Evolutionary conservation across 2,329 filamentous ascomycete species (phyloP), one percentile per base, ranked within the genome.

Genomic region (Neonectria ditissima): DNA sequence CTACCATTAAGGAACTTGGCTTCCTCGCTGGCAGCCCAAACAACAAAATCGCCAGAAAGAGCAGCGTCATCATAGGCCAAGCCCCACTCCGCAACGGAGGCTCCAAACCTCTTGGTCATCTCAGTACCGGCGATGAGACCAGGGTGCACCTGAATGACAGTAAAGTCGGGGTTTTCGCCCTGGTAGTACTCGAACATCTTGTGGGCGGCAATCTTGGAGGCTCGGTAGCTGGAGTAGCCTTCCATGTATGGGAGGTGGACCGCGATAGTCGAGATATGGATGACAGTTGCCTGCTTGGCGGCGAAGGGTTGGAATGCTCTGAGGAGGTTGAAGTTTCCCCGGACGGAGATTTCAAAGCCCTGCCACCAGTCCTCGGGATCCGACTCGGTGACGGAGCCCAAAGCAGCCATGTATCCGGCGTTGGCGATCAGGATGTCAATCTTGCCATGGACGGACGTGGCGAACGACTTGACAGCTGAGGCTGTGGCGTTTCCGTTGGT

Each of bases 1-100:
- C 80, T 82, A 3, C 79, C 76, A 43, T 79, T 81, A 26, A 86
- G 68, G 64, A 86, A 85, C 6, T 65, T 69, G 0, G 84, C 82
- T 65, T 86, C 82, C 1, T 78, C 67, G 26, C 77, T 80, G 0
- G 80, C 76, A 26, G 80, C 70, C 83, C 83, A 85, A 6, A 84
- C 76, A 3, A 73, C 62, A 67, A 84, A 85, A 59, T 79, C 72
- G 0, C 73, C 80, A 1, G 80, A 73, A 10, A 84, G 77, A 39
- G 73, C 68, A 4, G 76, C 28, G 32, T 73, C 68, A 24, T 72
- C 69, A 1, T 63, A 66, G 7, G 50, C 45, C 18, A 73, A 16
- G 9, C 55, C 64, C 14, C 55, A 44, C 18, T 64, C 52, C 32
- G 65, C 54, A 8, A 73, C 53, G 0, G 62, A 8, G 13, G 30